Evolutionary conservation across 2,329 filamentous ascomycete genomes (phyloP), one percentile per base, ranked within the genome.

Genomic region (Phialophora chinensis): DNA sequence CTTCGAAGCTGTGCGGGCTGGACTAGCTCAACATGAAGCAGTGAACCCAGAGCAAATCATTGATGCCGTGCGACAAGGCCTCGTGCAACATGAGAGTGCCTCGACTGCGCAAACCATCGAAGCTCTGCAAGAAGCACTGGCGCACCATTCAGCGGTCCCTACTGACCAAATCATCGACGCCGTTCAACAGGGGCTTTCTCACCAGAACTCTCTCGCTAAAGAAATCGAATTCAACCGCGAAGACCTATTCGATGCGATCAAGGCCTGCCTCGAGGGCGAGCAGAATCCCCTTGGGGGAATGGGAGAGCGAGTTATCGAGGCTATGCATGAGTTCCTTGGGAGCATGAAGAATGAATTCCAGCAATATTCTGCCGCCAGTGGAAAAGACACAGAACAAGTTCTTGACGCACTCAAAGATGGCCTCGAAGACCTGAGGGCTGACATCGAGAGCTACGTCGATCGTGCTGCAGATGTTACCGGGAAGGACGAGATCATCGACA

Each of bases 381-480:
- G 90, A 49, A 86, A 88, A 65, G 92, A 95, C 75, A 94, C 92
- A 0, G 93, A 97, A 76, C 92, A 97, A 76, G 88, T 96, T 12
- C 83, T 97, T 4, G 91, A 95, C 76, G 91, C 92, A 0, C 89
- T 96, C 52, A 94, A 92, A 72, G 92, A 96, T 75, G 93, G 93
- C 0, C 84, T 97, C 14, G 92, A 96, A 72, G 89, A 87, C 71
- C 85, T 98, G 6, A 88, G 92, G 11, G 80, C 83, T 12, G 91
- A 96, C 66, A 91, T 98, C 62, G 92, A 97, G 74, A 83, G 82
- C 52, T 96, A 96, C 71, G 88, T 95, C 65, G 89, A 93, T 73
- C 88, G 88, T 55, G 87, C 88, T 7, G 84, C 87, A 17, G 90
- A 90, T 66, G 84, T 87, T 1, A 85, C 88, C 1, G 87, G 86